Evolutionary conservation across 192 early-diverging fungal genomes (phyloP).

Genomic region (Irineochytrium annulatum): DNA sequence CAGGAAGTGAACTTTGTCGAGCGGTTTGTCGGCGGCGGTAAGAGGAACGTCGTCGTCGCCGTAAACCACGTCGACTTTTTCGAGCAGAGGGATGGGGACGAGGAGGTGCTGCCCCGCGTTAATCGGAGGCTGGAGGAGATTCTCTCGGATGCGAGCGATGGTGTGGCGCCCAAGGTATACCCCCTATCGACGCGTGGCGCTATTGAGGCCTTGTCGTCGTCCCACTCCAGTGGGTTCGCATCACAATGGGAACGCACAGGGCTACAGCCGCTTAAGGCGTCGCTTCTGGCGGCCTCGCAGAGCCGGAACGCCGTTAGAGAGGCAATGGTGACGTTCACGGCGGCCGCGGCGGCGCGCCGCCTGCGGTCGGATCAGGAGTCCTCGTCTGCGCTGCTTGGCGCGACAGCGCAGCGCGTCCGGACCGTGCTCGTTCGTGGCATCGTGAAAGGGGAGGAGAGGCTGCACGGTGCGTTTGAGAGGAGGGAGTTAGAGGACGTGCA

Average conservation of each 20-base stretch:
- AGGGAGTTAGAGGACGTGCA: constrained; percentile 29
- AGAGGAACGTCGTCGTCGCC: constrained; percentile 29
- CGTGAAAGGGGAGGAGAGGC: constrained; percentile 26
- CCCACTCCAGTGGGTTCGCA: no score
- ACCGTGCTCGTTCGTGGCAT: constrained; percentile 12
- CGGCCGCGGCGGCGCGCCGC: not conserved
- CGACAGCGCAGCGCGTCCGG: not conserved
- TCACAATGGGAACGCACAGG: no score
- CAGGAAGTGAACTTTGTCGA: constrained; percentile 22
- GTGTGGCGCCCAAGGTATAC: constrained; percentile 1
- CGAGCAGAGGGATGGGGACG: not conserved
- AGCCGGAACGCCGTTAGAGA: not conserved
- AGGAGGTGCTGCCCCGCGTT: constrained; percentile 4
- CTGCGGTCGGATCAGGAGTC: not conserved
- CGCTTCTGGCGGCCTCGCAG: constrained; percentile 7
- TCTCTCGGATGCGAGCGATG: not conserved
- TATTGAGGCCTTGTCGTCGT: no score
- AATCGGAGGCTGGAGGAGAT: not conserved
- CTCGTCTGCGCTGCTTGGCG: not conserved
- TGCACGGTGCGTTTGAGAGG: constrained; percentile 26
- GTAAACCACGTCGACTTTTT: constrained; percentile 13
- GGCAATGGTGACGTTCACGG: not conserved
- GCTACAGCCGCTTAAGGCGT: constrained; percentile 21
- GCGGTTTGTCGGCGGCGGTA: constrained; percentile 18
- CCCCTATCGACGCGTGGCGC: no score